These are phyloP conservation scores for Yamadazyma dendronema DNA, from an alignment of 1,139 yeast genomes.

Conservation along the genomic window DNA sequence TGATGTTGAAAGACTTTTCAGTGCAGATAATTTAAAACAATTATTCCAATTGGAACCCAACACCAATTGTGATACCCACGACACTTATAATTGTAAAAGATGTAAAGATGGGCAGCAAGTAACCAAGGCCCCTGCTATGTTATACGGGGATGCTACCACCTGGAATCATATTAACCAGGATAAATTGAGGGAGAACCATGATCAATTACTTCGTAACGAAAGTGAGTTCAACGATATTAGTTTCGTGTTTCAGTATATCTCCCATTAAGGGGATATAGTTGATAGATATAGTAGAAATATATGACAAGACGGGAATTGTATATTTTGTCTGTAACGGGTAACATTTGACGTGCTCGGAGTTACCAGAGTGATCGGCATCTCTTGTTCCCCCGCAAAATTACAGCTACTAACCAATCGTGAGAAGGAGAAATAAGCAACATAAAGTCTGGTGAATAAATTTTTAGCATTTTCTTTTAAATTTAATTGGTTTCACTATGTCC, in stretches of 20 bases:
- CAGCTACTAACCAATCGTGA: constrained; percentile 4
- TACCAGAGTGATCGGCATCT: neutral
- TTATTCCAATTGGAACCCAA: constrained; percentile 68
- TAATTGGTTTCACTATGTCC: constrained; percentile 5
- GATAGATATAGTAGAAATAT: no score
- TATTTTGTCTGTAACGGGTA: no score
- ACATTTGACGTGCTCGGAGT: neutral
- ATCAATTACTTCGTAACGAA: constrained; percentile 74
- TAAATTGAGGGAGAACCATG: constrained; percentile 66
- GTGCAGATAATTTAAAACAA: constrained; percentile 74
- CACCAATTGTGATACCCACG: constrained; percentile 88
- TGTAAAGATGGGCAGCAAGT: constrained; percentile 63
- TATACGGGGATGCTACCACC: constrained; percentile 96
- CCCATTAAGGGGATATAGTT: constrained; percentile 49
- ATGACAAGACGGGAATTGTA: no score
- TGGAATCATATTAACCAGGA: constrained; percentile 88
- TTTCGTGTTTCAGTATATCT: constrained; percentile 89
- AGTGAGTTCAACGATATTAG: constrained; percentile 65
- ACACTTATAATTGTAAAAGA: constrained; percentile 83
- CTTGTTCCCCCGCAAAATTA: constrained; percentile 1
- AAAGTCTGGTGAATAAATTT: neutral
- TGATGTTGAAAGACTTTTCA: constrained; percentile 89
- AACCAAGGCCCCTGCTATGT: constrained; percentile 76
- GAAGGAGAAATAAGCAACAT: constrained; percentile 4
- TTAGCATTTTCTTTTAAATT: no score